Base-by-base conservation (phyloP, 768 basidiomycete species). In the Boletus pseudopeckii region DNA sequence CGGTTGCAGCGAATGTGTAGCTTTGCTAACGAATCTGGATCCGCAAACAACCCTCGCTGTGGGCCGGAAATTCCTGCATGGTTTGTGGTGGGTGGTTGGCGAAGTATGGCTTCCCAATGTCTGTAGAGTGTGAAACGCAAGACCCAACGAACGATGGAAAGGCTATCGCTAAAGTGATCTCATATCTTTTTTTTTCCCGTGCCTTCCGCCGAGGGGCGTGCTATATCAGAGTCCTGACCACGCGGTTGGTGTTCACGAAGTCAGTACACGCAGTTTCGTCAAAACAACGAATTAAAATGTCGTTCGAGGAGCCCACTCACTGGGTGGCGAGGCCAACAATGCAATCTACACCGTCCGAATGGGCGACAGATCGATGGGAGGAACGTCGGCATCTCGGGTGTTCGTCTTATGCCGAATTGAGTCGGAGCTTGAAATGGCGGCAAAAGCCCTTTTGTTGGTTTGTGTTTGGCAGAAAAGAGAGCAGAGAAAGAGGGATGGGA, bases 401-500 rank as follows among this genome's bases (percentile, higher is more conserved):
- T 7, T 41, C 1, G 14, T 47, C 7, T 22, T n/a, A n/a, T n/a
- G 52, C 5, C 38, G 24, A 37, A 50, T 58, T 64, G 18, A 44
- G 9, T 59, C 64, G 64, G 64, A 67, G 57, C 7, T 54, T 52
- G 10, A 60, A 65, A 37, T 6, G 22, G 11, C 59, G 56, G 64
- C 40, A 56, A 37, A 58, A 50, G 26, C 57, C 65, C 65, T 52
- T 63, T 68, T 66, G 63, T 66, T 66, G 64, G 57, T 39, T n/a
- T 24, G 50, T 66, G 57, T 66, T 66, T 66, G 66, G 57, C 18
- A 55, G 59, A 20, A 52, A 54, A 55, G 62, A 9, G 64, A 55
- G 51, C 50, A 55, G 55, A 33, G 55, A 48, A 49, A 58, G 51
- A 49, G 54, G 48, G 44, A 52, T 63, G 54, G 52, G 56, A 56